These are phyloP conservation scores for Leccinum longicurvipes DNA, from an alignment of 768 basidiomycete genomes.

Conservation along the genomic window DNA sequence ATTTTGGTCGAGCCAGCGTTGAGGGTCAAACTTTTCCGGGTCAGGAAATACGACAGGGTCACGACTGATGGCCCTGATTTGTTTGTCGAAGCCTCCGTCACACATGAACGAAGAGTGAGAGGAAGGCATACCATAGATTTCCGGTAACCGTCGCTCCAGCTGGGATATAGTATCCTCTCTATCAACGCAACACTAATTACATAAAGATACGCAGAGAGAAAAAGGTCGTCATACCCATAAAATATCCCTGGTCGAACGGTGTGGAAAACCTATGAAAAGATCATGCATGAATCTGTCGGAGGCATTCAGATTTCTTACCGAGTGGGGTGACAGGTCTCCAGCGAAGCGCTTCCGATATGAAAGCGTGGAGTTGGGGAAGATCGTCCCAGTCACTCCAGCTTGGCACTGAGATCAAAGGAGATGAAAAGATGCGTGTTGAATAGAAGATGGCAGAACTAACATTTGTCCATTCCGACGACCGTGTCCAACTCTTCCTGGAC, in stretches of 20 bases:
- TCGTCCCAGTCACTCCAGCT: conserved; percentile 31
- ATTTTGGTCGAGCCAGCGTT: conserved; percentile 47
- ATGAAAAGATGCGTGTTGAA: not conserved
- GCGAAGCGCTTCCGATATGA: conserved; percentile 35
- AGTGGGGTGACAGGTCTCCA: conserved; percentile 35
- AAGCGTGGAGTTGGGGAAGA: conserved; percentile 37
- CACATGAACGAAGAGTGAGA: no score
- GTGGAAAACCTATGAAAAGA: conserved; percentile 41
- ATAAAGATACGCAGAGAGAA: conserved; percentile 30
- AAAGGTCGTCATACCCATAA: conserved; percentile 43
- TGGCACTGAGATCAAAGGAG: conserved; percentile 27
- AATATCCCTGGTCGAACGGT: conserved; percentile 61
- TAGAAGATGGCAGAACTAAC: conserved; percentile 7
- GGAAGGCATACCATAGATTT: conserved; percentile 17
- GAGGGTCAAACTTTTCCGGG: conserved; percentile 55
- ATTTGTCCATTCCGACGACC: conserved; percentile 42
- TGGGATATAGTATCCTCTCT: conserved; percentile 24
- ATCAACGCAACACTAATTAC: not conserved
- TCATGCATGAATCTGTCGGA: not conserved
- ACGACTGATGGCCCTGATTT: conserved; percentile 45
- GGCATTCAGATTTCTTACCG: conserved; percentile 12
- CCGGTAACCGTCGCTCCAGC: conserved; percentile 21
- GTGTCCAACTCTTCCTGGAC: conserved; percentile 53
- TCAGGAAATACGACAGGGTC: conserved; percentile 56
- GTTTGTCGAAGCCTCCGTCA: not conserved